Percentiles rank a stretch among this genome's conserved stretches.
Conservation (phyloP, 495 filamentous ascomycete species). For the Astrothelium subdiscretum region DNA sequence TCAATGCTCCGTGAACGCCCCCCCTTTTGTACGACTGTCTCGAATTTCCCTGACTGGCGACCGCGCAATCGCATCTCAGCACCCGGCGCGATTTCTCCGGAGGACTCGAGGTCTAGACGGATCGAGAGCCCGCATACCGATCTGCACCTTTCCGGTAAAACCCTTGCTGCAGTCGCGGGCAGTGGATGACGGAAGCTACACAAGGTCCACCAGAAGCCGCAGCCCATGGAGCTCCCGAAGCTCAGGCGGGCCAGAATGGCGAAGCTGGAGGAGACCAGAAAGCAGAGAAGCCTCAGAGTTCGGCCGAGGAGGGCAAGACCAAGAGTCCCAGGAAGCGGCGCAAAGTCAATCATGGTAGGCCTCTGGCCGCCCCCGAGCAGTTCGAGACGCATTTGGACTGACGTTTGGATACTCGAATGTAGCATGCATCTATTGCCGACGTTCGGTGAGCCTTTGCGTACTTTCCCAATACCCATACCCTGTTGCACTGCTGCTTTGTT, state of each 20-base stretch:
- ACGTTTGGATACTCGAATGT: conserved; percentile 24
- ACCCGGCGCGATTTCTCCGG: neutral
- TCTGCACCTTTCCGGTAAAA: conserved; percentile 2
- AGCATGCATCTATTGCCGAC: conserved; percentile 98
- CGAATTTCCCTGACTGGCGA: neutral
- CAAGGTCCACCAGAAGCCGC: conserved; percentile 1
- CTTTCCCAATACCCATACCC: neutral
- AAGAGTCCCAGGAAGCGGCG: conserved; percentile 81
- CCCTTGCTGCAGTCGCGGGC: conserved; percentile 1
- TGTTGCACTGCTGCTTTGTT: neutral
- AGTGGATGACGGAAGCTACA: conserved; percentile 2
- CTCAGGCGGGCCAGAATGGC: neutral
- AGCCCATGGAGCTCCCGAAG: neutral
- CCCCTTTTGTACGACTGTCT: neutral
- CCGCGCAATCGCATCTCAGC: neutral
- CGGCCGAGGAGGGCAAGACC: conserved; percentile 1
- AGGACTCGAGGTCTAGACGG: neutral
- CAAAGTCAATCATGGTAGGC: conserved; percentile 96
- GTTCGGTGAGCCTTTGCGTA: conserved; percentile 66
- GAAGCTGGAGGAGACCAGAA: neutral
- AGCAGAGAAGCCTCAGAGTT: neutral
- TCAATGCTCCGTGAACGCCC: neutral
- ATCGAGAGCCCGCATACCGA: neutral
- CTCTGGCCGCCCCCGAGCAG: conserved; percentile 15
- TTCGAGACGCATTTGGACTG: conserved; percentile 29